Base-by-base conservation (phyloP, 2,329 filamentous ascomycete species). In the Ophiosphaerella narmari region DNA sequence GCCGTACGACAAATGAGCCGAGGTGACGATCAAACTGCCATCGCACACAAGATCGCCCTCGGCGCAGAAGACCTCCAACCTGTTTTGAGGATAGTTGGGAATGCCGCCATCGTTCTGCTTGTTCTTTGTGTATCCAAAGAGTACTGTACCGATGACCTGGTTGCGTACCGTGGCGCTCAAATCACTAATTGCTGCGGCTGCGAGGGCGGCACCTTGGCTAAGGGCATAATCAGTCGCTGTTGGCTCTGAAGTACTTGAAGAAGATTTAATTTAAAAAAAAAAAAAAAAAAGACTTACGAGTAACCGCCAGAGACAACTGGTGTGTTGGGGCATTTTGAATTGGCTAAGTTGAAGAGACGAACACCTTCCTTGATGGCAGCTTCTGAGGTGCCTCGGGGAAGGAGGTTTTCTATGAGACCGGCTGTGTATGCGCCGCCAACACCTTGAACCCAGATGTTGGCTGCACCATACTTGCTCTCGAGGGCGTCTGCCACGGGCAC, bases 111-210 rank as follows among this genome's bases (percentile, higher is more conserved):
- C 46, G 43, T 74, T 72, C 59, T 75, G 73, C 43, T 46, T 40
- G 43, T 76, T 76, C 52, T 67, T 65, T 5, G 74, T 76, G 59
- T 77, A 73, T 11, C 74, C 74, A 40, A 74, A 76, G 13, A 75
- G 60, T 23, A 75, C 73, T 2, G 72, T 62, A 12, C 73, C 74
- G n/a, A 68, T 68, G 47, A 76, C 61, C 24, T 65, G 62, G 24
- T 60, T 43, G 44, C 63, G 63, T 16, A 73, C 60, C 1, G 54
- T 50, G 12, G 57, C 26, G 12, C 56, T 55, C 7, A 73, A 61
- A 8, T 60, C 57, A 14, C 63, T 54, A 39, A 76, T 63, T 0
- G 73, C 62, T 11, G 61, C 66, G 2, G 71, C 70, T 24, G 74
- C 74, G 31, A 76, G 59, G 11, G 74, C 74, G 4, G 71, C 65